A percentile compares a stretch with the other conserved stretches of the same genome.
phyloP scores from a whole-genome alignment of 768 basidiomycete genomes.

The Leccinum boreale region DNA sequence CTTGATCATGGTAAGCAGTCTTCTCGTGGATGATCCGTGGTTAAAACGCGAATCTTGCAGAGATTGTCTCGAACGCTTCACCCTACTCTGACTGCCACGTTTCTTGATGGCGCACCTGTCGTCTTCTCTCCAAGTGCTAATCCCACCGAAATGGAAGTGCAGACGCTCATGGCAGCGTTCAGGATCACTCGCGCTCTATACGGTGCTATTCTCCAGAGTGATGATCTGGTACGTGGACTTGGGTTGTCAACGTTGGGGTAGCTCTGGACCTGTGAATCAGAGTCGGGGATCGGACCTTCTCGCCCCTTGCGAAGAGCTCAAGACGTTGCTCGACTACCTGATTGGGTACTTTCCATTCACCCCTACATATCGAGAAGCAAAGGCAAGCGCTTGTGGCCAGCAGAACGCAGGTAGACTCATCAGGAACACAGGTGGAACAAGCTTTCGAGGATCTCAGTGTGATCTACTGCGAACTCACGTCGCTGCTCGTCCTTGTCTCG shows the following conservation, averaged over 20 bases:
- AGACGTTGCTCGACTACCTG: conserved; percentile 67
- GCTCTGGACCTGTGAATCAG: conserved; percentile 19
- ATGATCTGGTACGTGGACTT: conserved; percentile 33
- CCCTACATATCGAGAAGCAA: conserved; percentile 51
- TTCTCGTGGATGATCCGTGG: conserved; percentile 15
- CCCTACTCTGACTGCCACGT: conserved; percentile 74
- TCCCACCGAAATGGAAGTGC: conserved; percentile 58
- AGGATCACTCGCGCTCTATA: conserved; percentile 63
- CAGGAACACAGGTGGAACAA: conserved; percentile 53
- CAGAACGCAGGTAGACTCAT: conserved; percentile 3
- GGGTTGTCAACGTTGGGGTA: not conserved
- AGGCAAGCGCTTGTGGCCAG: conserved; percentile 33
- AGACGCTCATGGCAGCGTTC: conserved; percentile 54
- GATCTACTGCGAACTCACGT: conserved; percentile 73
- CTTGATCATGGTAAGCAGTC: conserved; percentile 26
- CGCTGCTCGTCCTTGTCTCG: conserved; percentile 50
- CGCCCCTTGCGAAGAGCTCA: conserved; percentile 46
- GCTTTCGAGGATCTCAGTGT: conserved; percentile 69
- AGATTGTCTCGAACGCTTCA: conserved; percentile 73
- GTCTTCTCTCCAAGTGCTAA: conserved; percentile 70
- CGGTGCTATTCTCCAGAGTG: conserved; percentile 46
- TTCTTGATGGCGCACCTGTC: conserved; percentile 82
- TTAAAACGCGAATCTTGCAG: conserved; percentile 35
- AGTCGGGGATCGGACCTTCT: conserved; percentile 23
- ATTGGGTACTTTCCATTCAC: conserved; percentile 81